Percentiles rank a stretch among this genome's conserved stretches.
These are phyloP conservation scores for Luffa acutangula DNA, from an alignment of 306 rosid species.

Conservation along the genomic window DNA sequence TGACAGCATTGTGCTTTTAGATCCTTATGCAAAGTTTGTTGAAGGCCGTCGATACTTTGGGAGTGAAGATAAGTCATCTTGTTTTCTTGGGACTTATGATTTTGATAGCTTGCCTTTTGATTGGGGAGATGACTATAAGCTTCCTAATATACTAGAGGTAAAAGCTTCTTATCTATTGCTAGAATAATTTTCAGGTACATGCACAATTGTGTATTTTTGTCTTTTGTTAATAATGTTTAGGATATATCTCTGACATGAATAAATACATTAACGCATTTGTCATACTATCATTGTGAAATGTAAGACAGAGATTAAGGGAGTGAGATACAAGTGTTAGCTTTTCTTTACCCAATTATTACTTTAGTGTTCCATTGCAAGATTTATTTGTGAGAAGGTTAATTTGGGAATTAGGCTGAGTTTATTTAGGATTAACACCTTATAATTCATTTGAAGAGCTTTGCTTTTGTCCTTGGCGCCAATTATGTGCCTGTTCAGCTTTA, in stretches of 20 bases:
- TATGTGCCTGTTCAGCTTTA: neutral
- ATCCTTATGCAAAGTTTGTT: constrained; percentile 87
- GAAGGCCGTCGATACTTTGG: constrained; percentile 85
- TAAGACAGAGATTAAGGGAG: neutral
- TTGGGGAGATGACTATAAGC: constrained; percentile 86
- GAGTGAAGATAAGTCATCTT: constrained; percentile 44
- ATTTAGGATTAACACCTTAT: neutral
- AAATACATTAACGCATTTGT: neutral
- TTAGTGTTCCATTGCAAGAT: neutral
- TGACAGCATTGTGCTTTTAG: constrained; percentile 57
- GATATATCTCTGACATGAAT: neutral
- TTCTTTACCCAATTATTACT: neutral
- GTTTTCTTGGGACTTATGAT: constrained; percentile 79
- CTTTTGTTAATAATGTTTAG: neutral
- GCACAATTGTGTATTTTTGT: neutral
- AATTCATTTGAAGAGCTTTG: neutral
- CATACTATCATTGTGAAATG: neutral
- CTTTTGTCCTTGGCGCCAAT: neutral
- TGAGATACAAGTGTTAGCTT: neutral
- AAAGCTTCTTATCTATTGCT: constrained; percentile 8
- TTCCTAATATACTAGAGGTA: constrained; percentile 85
- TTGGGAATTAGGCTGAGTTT: neutral
- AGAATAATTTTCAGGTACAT: neutral
- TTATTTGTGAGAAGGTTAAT: neutral
- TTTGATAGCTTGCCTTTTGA: constrained; percentile 71